phyloP scores from a whole-genome alignment of 495 filamentous ascomycete species.

The Xylaria palmicola region DNA sequence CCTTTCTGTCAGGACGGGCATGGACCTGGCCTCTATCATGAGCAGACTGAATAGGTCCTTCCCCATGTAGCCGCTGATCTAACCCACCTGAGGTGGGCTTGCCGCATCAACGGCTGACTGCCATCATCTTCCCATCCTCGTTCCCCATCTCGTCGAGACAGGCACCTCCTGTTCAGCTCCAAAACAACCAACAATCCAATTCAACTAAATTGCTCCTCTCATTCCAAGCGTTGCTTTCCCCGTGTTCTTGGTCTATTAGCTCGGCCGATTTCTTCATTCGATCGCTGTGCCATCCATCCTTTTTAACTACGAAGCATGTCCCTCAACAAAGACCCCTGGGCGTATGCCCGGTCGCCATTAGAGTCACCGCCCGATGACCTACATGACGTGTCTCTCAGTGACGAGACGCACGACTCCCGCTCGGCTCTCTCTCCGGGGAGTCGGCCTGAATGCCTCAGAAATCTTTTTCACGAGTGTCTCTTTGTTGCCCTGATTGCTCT shows the following conservation, averaged over 20 bases:
- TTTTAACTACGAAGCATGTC: constrained; percentile 19
- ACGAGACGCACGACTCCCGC: constrained; percentile 21
- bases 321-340: constrained; percentile 24
- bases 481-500: constrained; percentile 63
- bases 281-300: constrained; percentile 10
- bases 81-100: too few species aligned
- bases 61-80: too few species aligned
- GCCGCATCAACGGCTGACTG: neutral
- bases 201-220: constrained; percentile 21
- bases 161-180: neutral
- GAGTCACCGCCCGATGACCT: constrained; percentile 24
- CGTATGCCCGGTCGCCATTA: constrained; percentile 14
- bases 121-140: neutral
- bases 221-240: constrained; percentile 20
- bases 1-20: neutral
- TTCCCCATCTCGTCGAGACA: neutral
- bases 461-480: constrained; percentile 56
- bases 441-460: constrained; percentile 58
- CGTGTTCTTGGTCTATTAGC: constrained; percentile 20
- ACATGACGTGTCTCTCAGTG: constrained; percentile 30
- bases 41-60: too few species aligned
- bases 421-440: constrained; percentile 18
- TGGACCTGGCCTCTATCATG: too few species aligned
- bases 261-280: constrained; percentile 6
- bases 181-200: constrained; percentile 3